Conservation (phyloP, 768 basidiomycete genomes). For the Kwoniella botswanensis region DNA sequence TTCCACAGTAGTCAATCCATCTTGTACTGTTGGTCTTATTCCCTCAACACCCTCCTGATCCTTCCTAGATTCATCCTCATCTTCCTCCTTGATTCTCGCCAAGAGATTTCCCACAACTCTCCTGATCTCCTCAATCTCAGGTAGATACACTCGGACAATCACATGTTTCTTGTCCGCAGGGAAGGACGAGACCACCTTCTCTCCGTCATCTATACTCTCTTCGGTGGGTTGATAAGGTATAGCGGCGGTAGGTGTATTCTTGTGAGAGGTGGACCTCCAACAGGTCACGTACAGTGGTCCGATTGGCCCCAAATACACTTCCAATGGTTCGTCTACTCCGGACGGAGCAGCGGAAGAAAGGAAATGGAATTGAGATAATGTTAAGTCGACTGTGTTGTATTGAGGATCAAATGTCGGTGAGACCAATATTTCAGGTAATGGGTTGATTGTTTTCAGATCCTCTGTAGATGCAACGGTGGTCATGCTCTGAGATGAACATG, state of each 20-base stretch:
- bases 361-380: conserved; percentile 86
- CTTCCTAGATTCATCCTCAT: neutral
- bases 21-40: neutral
- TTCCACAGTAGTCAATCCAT: too few species aligned
- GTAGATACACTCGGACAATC: conserved; percentile 84
- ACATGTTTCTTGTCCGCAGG: conserved; percentile 63
- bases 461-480: conserved; percentile 18
- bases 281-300: conserved; percentile 81
- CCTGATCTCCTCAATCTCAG: conserved; percentile 73
- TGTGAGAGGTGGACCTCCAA: conserved; percentile 19
- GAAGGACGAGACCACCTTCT: conserved; percentile 29
- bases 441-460: conserved; percentile 83
- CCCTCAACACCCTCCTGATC: neutral
- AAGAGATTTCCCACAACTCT: conserved; percentile 66
- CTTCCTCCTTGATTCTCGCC: neutral
- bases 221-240: conserved; percentile 1
- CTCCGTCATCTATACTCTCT: neutral
- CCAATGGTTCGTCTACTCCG: conserved; percentile 63
- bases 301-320: conserved; percentile 86
- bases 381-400: conserved; percentile 77
- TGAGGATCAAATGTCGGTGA: conserved; percentile 74
- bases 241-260: conserved; percentile 11
- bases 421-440: conserved; percentile 84
- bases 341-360: conserved; percentile 58
- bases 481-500: conserved; percentile 75